Conservation (phyloP, 306 rosid species). For the Glycine tomentella region DNA sequence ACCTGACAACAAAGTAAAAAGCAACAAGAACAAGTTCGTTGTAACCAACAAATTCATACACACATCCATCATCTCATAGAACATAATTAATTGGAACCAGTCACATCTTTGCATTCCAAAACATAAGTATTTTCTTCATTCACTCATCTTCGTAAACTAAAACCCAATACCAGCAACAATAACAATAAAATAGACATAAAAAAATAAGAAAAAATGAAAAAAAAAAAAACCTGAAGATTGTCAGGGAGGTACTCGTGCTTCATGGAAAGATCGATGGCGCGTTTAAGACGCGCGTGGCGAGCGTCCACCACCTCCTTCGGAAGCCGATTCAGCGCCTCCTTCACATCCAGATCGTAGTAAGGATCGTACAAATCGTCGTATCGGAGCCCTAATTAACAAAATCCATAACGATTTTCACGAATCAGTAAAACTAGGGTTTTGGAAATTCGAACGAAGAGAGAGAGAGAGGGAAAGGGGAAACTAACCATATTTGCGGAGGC, state of each 20-base stretch:
- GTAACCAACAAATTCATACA: background rate
- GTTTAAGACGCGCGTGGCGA: constrained; percentile 92
- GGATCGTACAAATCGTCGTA: constrained; percentile 93
- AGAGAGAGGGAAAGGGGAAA: background rate
- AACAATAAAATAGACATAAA: background rate
- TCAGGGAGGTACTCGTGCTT: constrained; percentile 92
- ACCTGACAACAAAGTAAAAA: background rate
- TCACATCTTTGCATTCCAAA: background rate
- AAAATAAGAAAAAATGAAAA: background rate
- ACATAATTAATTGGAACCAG: background rate
- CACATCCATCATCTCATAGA: background rate
- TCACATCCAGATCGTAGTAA: constrained; percentile 80
- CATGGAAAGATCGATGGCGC: constrained; percentile 97
- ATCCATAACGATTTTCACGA: background rate
- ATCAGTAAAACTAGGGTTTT: constrained; percentile 47
- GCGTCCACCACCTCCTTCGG: constrained; percentile 93
- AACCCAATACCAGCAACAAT: background rate
- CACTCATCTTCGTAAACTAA: background rate
- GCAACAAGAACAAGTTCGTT: background rate
- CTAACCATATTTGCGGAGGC: constrained; percentile 83
- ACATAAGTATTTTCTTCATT: no score
- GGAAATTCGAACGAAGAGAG: background rate
- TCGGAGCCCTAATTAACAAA: constrained; percentile 71
- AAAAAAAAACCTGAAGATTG: constrained; percentile 71
- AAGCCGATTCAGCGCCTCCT: constrained; percentile 90